Evolutionary conservation across 2,329 filamentous ascomycete genomes (phyloP).

Genomic region (Alternaria arbusti): DNA sequence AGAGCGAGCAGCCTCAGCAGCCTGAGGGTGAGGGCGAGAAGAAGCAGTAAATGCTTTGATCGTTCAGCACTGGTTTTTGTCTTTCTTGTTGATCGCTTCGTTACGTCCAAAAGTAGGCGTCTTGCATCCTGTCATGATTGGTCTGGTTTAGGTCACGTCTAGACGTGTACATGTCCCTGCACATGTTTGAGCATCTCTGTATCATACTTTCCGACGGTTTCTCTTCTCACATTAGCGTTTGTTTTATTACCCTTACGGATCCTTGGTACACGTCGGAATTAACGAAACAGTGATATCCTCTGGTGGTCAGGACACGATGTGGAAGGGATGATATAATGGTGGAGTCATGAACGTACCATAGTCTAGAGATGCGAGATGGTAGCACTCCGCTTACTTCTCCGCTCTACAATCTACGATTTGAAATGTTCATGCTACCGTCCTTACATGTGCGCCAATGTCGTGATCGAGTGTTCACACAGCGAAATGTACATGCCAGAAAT

Average conservation of each 20-base stretch:
- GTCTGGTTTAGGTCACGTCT: slow-evolving; percentile 34
- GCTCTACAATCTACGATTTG: slow-evolving; percentile 33
- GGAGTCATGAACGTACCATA: slow-evolving; percentile 36
- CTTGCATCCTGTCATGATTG: slow-evolving; percentile 44
- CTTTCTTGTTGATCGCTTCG: slow-evolving; percentile 28
- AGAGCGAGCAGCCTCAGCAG: slow-evolving; percentile 52
- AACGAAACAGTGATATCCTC: slow-evolving; percentile 30
- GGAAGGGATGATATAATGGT: slow-evolving; percentile 25
- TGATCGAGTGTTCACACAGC: not conserved
- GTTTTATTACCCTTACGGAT: slow-evolving; percentile 39
- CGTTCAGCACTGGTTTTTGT: slow-evolving; percentile 23
- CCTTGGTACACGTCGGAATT: slow-evolving; percentile 27
- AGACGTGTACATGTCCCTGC: slow-evolving; percentile 43
- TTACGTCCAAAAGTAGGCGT: slow-evolving; percentile 47
- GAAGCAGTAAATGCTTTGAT: slow-evolving; percentile 63
- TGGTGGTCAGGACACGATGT: slow-evolving; percentile 25
- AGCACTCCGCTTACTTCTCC: slow-evolving; percentile 39
- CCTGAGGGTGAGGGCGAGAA: slow-evolving; percentile 70
- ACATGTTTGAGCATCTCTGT: slow-evolving; percentile 38
- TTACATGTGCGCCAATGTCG: not conserved
- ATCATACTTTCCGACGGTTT: slow-evolving; percentile 44
- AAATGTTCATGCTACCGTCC: slow-evolving; percentile 11
- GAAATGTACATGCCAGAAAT: too few relatives aligned
- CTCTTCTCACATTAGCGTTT: slow-evolving; percentile 36
- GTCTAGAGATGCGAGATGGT: slow-evolving; percentile 38